These are phyloP conservation scores for Suillus spraguei DNA, from an alignment of 768 basidiomycete genomes.

Conservation along the genomic window DNA sequence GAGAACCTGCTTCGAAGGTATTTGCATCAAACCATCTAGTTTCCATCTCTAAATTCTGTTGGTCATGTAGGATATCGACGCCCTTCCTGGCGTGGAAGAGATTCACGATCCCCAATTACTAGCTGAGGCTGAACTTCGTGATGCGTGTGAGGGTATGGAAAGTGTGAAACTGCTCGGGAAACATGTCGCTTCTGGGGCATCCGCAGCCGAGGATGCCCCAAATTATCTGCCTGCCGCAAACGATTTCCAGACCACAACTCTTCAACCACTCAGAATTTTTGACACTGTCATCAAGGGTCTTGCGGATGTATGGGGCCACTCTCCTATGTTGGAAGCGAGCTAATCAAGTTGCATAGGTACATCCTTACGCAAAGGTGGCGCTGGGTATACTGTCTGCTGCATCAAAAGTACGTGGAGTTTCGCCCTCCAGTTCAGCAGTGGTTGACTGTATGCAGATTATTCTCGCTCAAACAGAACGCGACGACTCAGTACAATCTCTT, in stretches of 20 bases:
- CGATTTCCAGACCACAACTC: conserved; percentile 1
- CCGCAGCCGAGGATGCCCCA: not conserved
- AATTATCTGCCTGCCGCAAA: not conserved
- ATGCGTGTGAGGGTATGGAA: not conserved
- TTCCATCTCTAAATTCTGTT: not conserved
- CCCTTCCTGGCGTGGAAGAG: not conserved
- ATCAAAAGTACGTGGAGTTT: not conserved
- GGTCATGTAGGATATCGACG: not conserved
- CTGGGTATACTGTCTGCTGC: conserved; percentile 7
- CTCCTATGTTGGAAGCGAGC: not conserved
- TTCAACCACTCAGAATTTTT: conserved; percentile 10
- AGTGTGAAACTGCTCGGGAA: not conserved
- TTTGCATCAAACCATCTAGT: not conserved
- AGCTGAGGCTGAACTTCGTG: not conserved
- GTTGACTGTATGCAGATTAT: not conserved
- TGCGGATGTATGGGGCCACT: not conserved
- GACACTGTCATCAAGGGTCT: not conserved
- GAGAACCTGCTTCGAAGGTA: not conserved
- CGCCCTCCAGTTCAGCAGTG: not conserved
- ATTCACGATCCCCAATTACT: not conserved
- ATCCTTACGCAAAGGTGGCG: conserved; percentile 12
- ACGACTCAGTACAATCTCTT: conserved; percentile 7
- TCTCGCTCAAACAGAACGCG: conserved; percentile 12
- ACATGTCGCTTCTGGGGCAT: not conserved
- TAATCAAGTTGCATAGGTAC: not conserved